Evolutionary conservation across 306 rosid species (phyloP), one percentile per base, ranked within the genome.

Genomic region (Potentilla sterilis): DNA sequence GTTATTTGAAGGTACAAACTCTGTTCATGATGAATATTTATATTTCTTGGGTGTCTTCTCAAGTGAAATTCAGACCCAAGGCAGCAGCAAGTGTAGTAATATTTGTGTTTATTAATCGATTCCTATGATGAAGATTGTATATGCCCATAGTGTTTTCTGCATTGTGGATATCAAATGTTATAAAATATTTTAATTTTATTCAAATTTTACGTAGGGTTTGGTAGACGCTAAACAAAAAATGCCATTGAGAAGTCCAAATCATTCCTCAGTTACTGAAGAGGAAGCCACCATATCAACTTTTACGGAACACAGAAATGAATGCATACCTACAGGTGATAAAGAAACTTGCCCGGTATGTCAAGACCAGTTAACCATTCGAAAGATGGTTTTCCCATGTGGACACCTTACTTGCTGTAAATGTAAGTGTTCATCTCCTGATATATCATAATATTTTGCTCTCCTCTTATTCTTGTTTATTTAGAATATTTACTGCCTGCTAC

Each of bases 341-440:
- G 97, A 90, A 85, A 73, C 96, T 62, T 95, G 98, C 85, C 98
- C 97, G 3, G 80, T 95, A 79, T 95, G 98, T 84, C 98, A 92
- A 80, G 97, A 95, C 51, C 84, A 76, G 76, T 83, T 92, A 70
- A 90, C 89, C 84, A 83, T 78, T 74, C 89, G 84, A 81, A 92
- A 91, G 89, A 95, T 90, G 97, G 97, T 95, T 74, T 95, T 95
- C 85, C 97, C 89, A 73, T 95, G 98, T 81, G 98, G 98, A 73
- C 98, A 92, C 78, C 59, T 92, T 66, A 92, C 93, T 47, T 92
- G 97, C 85, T 95, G 96, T 85, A 92, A 89, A 92, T 95, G 98
- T 94, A 86, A 90, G 91, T 82, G 59, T 80, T 47, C 55, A 49
- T 28, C 67, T 62, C 68, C 46, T 22, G 58, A 52, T 42, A 8